Evolutionary conservation across 768 basidiomycete genomes (phyloP), one percentile per base, ranked within the genome.

Genomic region (Podaxis carcinomalis): DNA sequence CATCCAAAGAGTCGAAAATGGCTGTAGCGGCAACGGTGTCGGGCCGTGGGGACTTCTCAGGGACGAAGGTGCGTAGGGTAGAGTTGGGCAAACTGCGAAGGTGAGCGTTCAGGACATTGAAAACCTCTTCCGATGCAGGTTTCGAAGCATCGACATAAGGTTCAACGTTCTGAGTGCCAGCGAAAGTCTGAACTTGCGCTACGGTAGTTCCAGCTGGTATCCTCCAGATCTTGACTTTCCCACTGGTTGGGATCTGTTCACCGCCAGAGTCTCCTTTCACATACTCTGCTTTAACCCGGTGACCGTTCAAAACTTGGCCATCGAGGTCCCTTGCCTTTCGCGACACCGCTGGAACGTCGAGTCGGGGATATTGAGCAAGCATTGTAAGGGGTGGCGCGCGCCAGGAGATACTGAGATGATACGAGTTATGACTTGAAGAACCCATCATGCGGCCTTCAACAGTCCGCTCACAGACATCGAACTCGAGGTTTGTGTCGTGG

Each of bases 351-450:
- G 10, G 21, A 32, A 9, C 19, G 0, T 65, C 67, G 56, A 73
- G 64, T 4, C 71, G 69, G 4, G 53, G 4, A 62, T 81, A 88
- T 3, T 72, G 75, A 1, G 75, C 84, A n/a, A 81, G 63, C 61
- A 80, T 78, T 1, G 77, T 69, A 4, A 67, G 66, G 16, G 78
- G 80, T 1, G 85, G 84, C 0, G 72, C 69, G 5, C 69, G 74
- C 83, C 86, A 89, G 11, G 76, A 78, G 51, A 87, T 75, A 0
- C 76, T 77, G 55, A 87, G 66, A 37, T 76, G 72, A 13, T 83
- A 73, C 3, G 68, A 49, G 28, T 74, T 72, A 3, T 70, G 71
- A 3, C 63, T 63, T 1, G 71, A 65, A 7, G 69, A 72, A 21
- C 66, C 77, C 83, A 84, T 83, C 5, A 75, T 74, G 37, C 53